Evolutionary conservation across 2,329 filamentous ascomycete genomes (phyloP).

Genomic region (Cladosporium velox): DNA sequence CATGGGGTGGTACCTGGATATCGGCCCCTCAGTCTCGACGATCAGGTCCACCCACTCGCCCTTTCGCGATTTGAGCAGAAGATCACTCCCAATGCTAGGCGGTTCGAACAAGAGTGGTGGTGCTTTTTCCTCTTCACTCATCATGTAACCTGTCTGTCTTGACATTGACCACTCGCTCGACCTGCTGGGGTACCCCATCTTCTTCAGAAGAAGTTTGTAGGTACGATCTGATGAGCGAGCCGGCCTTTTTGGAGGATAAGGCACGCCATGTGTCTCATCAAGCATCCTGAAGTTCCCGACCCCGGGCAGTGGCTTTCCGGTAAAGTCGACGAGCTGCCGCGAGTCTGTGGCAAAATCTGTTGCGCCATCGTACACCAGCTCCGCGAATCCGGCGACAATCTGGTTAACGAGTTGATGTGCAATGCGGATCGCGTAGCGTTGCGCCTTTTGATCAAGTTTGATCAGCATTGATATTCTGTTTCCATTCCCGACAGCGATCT

Average conservation of each 20-base stretch:
- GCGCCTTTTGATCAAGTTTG: background rate
- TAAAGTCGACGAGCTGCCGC: background rate
- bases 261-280: conserved; percentile 22
- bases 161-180: conserved; percentile 28
- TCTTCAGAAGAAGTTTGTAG: conserved; percentile 25
- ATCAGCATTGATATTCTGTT: conserved; percentile 55
- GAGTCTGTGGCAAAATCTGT: background rate
- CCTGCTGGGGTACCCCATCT: conserved; percentile 25
- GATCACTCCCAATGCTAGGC: conserved; percentile 9
- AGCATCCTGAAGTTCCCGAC: conserved; percentile 35
- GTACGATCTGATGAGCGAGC: conserved; percentile 23
- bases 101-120: background rate
- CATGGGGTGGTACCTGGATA: background rate
- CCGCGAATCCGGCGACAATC: background rate
- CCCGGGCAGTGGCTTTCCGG: conserved; percentile 31
- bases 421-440: background rate
- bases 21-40: background rate
- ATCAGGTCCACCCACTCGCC: background rate
- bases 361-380: background rate
- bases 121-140: conserved; percentile 13
- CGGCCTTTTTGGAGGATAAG: conserved; percentile 24
- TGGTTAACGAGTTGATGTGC: background rate
- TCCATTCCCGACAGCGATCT: conserved; percentile 53
- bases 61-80: background rate
- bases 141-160: conserved; percentile 24